A percentile compares a stretch with the other conserved stretches of the same genome.
phyloP scores from a whole-genome alignment of 345 rosid genomes.

The Physaria fendleri region DNA sequence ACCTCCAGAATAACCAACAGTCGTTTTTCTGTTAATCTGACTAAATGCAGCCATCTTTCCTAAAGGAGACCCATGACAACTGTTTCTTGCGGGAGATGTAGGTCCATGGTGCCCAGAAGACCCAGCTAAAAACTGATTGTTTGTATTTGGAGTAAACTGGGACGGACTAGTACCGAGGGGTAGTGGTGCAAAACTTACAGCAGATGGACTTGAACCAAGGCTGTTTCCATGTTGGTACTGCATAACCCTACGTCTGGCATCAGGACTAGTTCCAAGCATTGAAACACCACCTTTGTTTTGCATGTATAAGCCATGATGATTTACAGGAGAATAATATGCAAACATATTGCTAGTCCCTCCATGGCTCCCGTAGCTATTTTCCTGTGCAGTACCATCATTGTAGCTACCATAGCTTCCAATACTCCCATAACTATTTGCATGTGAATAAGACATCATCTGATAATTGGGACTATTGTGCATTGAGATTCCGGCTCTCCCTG shows the following conservation, averaged over 20 bases:
- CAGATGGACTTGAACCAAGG: constrained; percentile 87
- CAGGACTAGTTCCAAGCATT: constrained; percentile 88
- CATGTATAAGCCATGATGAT: constrained; percentile 76
- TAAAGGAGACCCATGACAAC: constrained; percentile 87
- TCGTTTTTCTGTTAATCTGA: constrained; percentile 77
- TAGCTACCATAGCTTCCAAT: constrained; percentile 95
- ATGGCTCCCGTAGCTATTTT: constrained; percentile 88
- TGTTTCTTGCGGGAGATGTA: constrained; percentile 83
- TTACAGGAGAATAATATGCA: constrained; percentile 88
- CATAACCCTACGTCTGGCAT: constrained; percentile 73
- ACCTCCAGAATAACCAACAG: constrained; percentile 71
- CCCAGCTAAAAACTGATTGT: constrained; percentile 54
- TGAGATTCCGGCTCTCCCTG: constrained; percentile 58
- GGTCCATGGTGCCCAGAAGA: constrained; percentile 98
- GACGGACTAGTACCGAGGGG: constrained; percentile 98
- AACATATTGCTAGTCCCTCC: constrained; percentile 70
- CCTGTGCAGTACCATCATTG: constrained; percentile 74
- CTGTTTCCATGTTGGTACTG: constrained; percentile 76
- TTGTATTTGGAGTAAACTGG: constrained; percentile 82
- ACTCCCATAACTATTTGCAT: constrained; percentile 87
- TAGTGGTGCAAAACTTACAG: constrained; percentile 83
- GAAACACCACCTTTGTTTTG: constrained; percentile 62
- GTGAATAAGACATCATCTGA: constrained; percentile 59
- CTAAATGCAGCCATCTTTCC: constrained; percentile 75
- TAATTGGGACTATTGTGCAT: constrained; percentile 79